Base-by-base conservation (phyloP, 108 stramenopile genomes). In the Cyclotella baltica region DNA sequence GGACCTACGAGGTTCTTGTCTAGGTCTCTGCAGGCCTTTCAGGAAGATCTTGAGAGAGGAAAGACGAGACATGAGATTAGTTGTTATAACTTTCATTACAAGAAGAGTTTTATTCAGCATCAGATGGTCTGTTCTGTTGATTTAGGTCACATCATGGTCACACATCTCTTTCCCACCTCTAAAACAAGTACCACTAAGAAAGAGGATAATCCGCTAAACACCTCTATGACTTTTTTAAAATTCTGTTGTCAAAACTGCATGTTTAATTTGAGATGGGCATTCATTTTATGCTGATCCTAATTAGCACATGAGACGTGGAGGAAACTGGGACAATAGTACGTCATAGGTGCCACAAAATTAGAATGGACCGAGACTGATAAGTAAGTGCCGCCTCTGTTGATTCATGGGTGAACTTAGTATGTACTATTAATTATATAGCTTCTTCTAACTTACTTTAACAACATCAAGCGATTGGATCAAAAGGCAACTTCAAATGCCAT, bases 251-350 rank as follows among this genome's bases (percentile, higher is more conserved):
- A 29, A 27, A 48, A n/a, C 2, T 11, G 2, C 31, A 65, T 31
- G 13, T 55, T 22, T 56, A 28, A 9, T 38, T 2, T 20, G 38
- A 58, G 13, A 53, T 57, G 50, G 37, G 22, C 29, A 18, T n/a
- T 57, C 23, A 56, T 71, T 31, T 16, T 48, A 4, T 70, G 15
- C 47, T 30, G n/a, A n/a, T 51, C 34, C 38, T n/a, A 18, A n/a
- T n/a, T 30, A 74, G 73, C 64, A 86, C 82, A 86, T 86, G 86
- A 82, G 83, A 67, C 77, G 86, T 23, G 78, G 78, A 58, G 86
- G 86, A 40, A 38, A 71, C 43, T 90, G 90, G 90, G 90, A 90
- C 51, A 88, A 90, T 56, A 74, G 82, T 31, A 92, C 72, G 81
- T 92, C 56, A 81, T 81, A 35, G 89, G 92, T 20, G 89, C 89